Base-by-base conservation (phyloP, 2,329 filamentous ascomycete genomes). In the Scedosporium apiospermum region DNA sequence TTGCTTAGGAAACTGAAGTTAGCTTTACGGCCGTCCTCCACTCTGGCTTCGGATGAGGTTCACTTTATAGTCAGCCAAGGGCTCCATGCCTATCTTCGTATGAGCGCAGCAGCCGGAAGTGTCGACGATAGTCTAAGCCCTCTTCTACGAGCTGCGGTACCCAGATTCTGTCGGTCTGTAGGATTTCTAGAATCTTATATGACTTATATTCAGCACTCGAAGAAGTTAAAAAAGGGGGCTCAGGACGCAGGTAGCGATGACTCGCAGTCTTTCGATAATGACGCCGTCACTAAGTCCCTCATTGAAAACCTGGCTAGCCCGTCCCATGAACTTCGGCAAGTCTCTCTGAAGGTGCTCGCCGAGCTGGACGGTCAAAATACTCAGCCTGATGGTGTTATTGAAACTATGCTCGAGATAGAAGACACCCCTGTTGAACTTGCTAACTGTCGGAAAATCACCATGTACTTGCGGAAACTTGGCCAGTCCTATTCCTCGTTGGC, bases 391-490 rank as follows among this genome's bases (percentile, higher is more conserved):
- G 68, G 70, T 21, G 68, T 68, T 30, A 61, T 76, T 18, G 71
- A 75, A 2, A 71, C 86, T 6, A 93, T 96, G 75, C 80, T 93
- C 16, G 83, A 91, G 65, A 86, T 93, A 16, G 93, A 98, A 72
- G 83, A 91, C 65, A 90, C 88, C 5, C 87, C 90, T 0, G 75
- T 96, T n/a, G 85, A 84, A 57, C 79, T 96, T 3, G 85, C 93
- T 63, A 91, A 88, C 59, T 84, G 86, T 60, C 85, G 95, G 63
- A 85, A 85, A 18, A 84, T 96, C 41, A 88, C 90, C 2, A 96
- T 97, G 83, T 87, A 93, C 65, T 82, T 97, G 62, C 88, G 93
- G 57, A 92, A 91, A 69, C 80, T 97, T 53, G 80, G 88, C 14
- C 76, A 81, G 62, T 75, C 75, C 34, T 96, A 95, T 71, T 75